phyloP scores from a whole-genome alignment of 202 grass and related monocot genomes.

The Bolboschoenoplectus hybrid region DNA sequence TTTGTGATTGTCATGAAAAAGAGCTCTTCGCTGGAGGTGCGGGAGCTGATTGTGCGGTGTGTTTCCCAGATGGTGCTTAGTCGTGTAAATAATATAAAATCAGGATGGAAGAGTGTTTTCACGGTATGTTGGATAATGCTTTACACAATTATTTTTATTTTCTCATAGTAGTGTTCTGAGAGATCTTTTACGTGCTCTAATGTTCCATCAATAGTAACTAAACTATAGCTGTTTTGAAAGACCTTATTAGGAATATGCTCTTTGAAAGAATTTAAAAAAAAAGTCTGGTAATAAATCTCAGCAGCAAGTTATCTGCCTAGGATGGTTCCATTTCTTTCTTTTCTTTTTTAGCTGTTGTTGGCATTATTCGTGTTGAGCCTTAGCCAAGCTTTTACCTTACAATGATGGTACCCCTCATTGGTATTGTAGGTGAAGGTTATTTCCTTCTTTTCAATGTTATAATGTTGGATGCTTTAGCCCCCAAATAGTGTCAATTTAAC shows the following conservation, averaged over 20 bases:
- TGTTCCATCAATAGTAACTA: neutral
- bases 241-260: neutral
- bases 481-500: conserved; percentile 73
- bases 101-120: conserved; percentile 98
- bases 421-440: neutral
- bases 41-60: conserved; percentile 95
- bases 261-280: neutral
- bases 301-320: neutral
- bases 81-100: conserved; percentile 92
- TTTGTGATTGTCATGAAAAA: conserved; percentile 95
- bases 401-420: neutral
- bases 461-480: conserved; percentile 37
- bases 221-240: neutral
- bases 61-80: conserved; percentile 97
- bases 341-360: neutral
- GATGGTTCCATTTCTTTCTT: neutral
- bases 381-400: neutral
- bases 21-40: conserved; percentile 74
- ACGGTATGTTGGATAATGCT: conserved; percentile 55
- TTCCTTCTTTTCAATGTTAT: neutral
- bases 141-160: conserved; percentile 33
- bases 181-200: conserved; percentile 13
- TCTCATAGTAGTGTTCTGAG: conserved; percentile 13
- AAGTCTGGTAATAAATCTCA: conserved; percentile 16
- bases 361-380: neutral